Base-by-base conservation (phyloP, 2,329 filamentous ascomycete genomes). In the Drechslerella stenobrocha region DNA sequence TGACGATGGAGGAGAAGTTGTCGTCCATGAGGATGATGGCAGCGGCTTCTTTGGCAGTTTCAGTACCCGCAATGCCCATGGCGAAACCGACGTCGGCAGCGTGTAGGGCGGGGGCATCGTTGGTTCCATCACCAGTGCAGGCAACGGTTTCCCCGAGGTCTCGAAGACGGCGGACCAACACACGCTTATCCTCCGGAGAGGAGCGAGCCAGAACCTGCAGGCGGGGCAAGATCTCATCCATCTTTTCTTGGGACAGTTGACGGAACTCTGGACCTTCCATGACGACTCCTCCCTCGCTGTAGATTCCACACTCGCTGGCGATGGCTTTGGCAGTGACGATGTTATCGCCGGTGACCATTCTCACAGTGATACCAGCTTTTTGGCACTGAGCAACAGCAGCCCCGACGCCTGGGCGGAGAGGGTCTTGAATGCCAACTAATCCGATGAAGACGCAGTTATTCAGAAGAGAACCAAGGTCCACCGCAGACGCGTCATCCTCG, bases 181-280 rank as follows among this genome's bases (percentile, higher is more conserved):
- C 81, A 11, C 83, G 78, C 76, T 88, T 88, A 71, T 88, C 86
- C 70, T 88, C 84, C 0, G 86, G 86, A 42, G 84, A 87, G 0
- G 85, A 87, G 50, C 85, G 81, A 24, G 86, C 86, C 44, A 88
- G 79, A 15, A 88, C 84, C 71, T 86, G 85, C 1, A 88, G 79
- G 45, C 84, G 81, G 3, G 83, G 83, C 37, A 86, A 82, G 20
- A 83, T 76, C 1, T 78, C 77, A 52, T 82, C 77, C 77, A 82
- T 81, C 57, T 81, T 73, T 22, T 72, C 67, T 59, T 75, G 75
- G 61, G 73, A 76, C 57, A 80, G 75, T 64, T 76, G 76, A 47
- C 79, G 75, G 73, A 79, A 79, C 37, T 77, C 76, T 0, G 78
- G 78, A 28, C 78, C 78, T 71, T 79, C 78, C 70, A 79, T 75